A percentile compares a stretch with the other conserved stretches of the same genome.
Evolutionary conservation across 2,329 filamentous ascomycete genomes (phyloP).

Genomic region (Aspergillus melleus): DNA sequence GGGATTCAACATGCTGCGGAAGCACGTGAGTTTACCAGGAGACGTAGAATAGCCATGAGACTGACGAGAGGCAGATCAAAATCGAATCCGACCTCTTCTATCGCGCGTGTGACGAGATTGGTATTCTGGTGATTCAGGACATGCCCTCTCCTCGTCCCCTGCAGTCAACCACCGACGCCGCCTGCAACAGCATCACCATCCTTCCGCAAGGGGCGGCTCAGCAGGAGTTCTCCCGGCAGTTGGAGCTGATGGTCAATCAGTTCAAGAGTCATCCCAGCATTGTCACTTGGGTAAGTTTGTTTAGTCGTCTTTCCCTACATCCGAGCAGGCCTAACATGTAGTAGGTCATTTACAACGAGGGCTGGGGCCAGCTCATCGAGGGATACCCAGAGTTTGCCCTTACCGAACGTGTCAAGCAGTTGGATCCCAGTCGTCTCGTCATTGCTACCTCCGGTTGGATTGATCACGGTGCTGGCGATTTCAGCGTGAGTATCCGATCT

Average conservation of each 20-base stretch:
- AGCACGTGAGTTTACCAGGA: conserved; percentile 55
- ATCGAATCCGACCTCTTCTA: conserved; percentile 68
- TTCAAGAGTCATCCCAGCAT: conserved; percentile 66
- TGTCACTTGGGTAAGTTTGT: conserved; percentile 57
- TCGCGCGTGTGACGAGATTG: conserved; percentile 65
- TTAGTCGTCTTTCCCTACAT: neutral
- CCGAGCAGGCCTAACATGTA: neutral
- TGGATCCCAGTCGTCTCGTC: conserved; percentile 66
- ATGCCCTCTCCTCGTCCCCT: conserved; percentile 62
- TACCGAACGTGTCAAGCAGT: conserved; percentile 53
- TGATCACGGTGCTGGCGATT: conserved; percentile 69
- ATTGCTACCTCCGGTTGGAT: conserved; percentile 65
- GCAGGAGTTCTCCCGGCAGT: conserved; percentile 64
- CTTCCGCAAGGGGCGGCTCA: conserved; percentile 53
- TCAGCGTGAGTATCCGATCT: conserved; percentile 35
- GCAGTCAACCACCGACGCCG: conserved; percentile 31
- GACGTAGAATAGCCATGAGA: neutral
- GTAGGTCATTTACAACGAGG: conserved; percentile 70
- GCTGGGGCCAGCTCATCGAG: conserved; percentile 63
- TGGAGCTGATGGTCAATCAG: conserved; percentile 62
- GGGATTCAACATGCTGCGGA: conserved; percentile 70
- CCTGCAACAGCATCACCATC: conserved; percentile 21
- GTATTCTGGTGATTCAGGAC: conserved; percentile 68
- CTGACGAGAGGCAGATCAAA: conserved; percentile 54
- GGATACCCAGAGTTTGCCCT: conserved; percentile 58